Conservation (phyloP, 805 yeast genomes). For the Sugiyamaella lignohabitans region DNA sequence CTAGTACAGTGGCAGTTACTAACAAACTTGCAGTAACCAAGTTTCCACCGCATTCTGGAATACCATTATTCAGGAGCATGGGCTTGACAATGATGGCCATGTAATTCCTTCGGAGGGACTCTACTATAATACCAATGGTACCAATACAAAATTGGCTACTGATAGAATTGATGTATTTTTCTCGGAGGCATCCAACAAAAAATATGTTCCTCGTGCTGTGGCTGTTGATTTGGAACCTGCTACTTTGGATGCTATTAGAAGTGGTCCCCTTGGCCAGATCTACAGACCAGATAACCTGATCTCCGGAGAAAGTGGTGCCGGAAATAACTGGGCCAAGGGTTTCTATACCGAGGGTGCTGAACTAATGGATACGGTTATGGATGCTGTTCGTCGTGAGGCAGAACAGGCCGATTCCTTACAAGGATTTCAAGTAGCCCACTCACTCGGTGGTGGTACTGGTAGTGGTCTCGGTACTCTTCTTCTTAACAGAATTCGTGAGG, state of each 20-base stretch:
- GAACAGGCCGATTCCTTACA: constrained; percentile 91
- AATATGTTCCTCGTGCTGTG: constrained; percentile 92
- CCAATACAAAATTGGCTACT: constrained; percentile 24
- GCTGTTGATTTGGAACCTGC: constrained; percentile 94
- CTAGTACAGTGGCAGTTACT: no score
- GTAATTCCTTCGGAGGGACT: constrained; percentile 15
- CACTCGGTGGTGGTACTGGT: constrained; percentile 92
- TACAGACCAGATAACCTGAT: constrained; percentile 91
- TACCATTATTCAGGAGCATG: constrained; percentile 34
- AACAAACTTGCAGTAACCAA: constrained; percentile 34
- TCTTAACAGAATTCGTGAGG: constrained; percentile 82
- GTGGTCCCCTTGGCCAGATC: constrained; percentile 70
- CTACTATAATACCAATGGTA: constrained; percentile 22
- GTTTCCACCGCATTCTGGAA: constrained; percentile 37
- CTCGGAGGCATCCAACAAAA: constrained; percentile 70
- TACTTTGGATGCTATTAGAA: constrained; percentile 77
- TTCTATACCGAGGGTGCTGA: constrained; percentile 97
- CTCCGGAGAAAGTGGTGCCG: constrained; percentile 89
- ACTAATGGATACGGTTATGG: constrained; percentile 85
- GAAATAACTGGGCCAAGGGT: constrained; percentile 97
- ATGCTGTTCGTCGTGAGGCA: constrained; percentile 88
- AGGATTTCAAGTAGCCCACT: constrained; percentile 88
- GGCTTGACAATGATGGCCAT: constrained; percentile 31
- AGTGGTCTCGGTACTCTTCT: constrained; percentile 94
- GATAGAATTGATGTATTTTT: constrained; percentile 74